A percentile compares a stretch with the other conserved stretches of the same genome.
These are phyloP conservation scores for Leccinum imitatum DNA, from an alignment of 768 basidiomycete species.

Conservation along the genomic window DNA sequence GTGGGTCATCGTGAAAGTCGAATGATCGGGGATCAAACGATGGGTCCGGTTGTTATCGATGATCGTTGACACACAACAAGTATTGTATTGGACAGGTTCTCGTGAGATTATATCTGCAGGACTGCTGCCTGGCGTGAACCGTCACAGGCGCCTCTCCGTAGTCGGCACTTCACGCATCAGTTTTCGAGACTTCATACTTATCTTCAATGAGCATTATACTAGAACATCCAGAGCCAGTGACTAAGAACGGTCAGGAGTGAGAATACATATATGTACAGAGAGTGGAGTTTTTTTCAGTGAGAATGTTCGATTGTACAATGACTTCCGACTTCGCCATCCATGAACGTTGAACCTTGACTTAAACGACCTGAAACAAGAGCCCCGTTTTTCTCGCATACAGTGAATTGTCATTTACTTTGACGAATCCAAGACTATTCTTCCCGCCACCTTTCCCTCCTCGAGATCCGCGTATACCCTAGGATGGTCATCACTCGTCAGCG, in stretches of 20 bases:
- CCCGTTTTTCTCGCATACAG: not conserved
- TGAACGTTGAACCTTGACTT: not conserved
- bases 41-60: not conserved
- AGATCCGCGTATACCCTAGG: constrained; percentile 40
- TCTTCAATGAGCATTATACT: not conserved
- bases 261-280: not conserved
- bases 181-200: not conserved
- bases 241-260: not conserved
- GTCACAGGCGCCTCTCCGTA: not conserved
- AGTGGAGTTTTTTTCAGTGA: not conserved
- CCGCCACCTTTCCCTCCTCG: constrained; percentile 41
- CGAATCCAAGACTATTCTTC: constrained; percentile 41
- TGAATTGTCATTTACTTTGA: constrained; percentile 20
- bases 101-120: not conserved
- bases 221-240: not conserved
- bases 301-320: not conserved
- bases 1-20: constrained; percentile 58
- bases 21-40: constrained; percentile 2
- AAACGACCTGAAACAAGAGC: not conserved
- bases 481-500: not conserved
- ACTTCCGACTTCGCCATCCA: not conserved
- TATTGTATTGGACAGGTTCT: not conserved
- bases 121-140: not conserved
- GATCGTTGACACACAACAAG: not conserved
- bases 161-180: not conserved